Evolutionary conservation across 202 grass and related monocot genomes (phyloP).

Genomic region (Bolboschoenoplectus hybrid): DNA sequence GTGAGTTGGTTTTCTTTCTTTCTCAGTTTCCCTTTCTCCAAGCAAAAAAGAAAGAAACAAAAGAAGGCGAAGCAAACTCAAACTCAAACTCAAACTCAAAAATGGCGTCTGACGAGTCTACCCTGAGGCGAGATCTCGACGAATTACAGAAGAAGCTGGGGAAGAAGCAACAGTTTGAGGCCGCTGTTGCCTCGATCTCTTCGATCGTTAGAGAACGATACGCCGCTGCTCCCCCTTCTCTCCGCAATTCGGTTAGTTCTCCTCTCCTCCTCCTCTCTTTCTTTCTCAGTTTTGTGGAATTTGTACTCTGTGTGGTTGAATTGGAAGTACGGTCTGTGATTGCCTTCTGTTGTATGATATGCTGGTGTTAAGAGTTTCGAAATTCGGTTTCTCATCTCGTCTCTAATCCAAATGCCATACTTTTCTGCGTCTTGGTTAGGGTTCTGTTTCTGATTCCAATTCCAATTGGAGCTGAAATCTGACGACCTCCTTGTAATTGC

Average conservation of each 20-base stretch:
- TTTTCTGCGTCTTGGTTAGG: background rate
- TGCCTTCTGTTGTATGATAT: conserved; percentile 7
- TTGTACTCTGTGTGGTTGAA: too few species aligned
- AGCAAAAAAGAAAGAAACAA: background rate
- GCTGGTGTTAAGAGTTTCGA: background rate
- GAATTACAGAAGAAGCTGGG: conserved; percentile 65
- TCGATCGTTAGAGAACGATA: conserved; percentile 53
- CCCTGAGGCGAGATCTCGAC: conserved; percentile 57
- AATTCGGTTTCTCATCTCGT: conserved; percentile 21
- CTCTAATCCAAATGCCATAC: background rate
- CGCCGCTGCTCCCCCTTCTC: conserved; percentile 50
- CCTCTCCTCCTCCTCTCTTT: background rate
- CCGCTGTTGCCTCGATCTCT: conserved; percentile 58
- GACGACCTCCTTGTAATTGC: background rate
- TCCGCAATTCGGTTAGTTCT: conserved; percentile 66
- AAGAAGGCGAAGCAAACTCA: background rate
- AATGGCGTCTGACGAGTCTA: conserved; percentile 44
- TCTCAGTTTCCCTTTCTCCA: conserved; percentile 28
- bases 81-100: background rate
- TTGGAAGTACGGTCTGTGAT: conserved; percentile 1
- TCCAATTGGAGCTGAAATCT: background rate
- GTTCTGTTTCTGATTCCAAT: background rate
- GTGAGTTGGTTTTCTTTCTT: background rate
- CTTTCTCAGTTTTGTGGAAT: background rate
- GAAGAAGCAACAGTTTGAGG: conserved; percentile 82